A percentile compares a stretch with the other conserved stretches of the same genome.
Conservation (phyloP, 345 rosid species). For the Punica granatum region DNA sequence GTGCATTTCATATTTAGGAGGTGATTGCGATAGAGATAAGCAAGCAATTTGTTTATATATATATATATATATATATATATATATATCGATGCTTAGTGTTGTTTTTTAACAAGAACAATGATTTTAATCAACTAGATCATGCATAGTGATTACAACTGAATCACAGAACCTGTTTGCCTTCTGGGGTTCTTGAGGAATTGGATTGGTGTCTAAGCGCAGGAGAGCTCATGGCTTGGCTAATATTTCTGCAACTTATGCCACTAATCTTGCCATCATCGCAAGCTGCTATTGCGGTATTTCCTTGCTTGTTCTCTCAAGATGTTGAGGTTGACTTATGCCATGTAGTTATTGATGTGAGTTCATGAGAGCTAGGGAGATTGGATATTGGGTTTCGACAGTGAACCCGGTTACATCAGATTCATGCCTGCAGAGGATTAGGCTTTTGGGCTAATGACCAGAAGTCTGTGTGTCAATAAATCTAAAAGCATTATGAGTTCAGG, state of each 20-base stretch:
- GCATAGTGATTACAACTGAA: too few relatives aligned
- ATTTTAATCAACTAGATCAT: too few relatives aligned
- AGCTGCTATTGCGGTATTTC: slow-evolving; percentile 73
- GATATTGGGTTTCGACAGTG: not conserved
- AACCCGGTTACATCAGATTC: not conserved
- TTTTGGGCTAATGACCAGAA: not conserved
- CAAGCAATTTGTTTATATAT: too few relatives aligned
- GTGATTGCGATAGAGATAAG: too few relatives aligned
- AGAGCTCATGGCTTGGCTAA: slow-evolving; percentile 49
- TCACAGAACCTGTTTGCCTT: too few relatives aligned
- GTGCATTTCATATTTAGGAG: too few relatives aligned
- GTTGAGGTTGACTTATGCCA: not conserved
- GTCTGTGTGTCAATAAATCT: too few relatives aligned
- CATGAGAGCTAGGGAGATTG: not conserved
- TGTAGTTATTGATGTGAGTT: not conserved
- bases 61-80: too few relatives aligned
- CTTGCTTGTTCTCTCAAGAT: not conserved
- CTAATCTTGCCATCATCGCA: slow-evolving; percentile 60
- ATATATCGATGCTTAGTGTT: too few relatives aligned
- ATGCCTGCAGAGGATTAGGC: not conserved
- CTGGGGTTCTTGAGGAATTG: too few relatives aligned
- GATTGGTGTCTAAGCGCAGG: slow-evolving; percentile 56
- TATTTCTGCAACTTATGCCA: slow-evolving; percentile 52
- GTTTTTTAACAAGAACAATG: too few relatives aligned
- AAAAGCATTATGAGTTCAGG: too few relatives aligned